Evolutionary conservation across 768 basidiomycete genomes (phyloP), one percentile per base, ranked within the genome.

Genomic region (Lactarius sp.): DNA sequence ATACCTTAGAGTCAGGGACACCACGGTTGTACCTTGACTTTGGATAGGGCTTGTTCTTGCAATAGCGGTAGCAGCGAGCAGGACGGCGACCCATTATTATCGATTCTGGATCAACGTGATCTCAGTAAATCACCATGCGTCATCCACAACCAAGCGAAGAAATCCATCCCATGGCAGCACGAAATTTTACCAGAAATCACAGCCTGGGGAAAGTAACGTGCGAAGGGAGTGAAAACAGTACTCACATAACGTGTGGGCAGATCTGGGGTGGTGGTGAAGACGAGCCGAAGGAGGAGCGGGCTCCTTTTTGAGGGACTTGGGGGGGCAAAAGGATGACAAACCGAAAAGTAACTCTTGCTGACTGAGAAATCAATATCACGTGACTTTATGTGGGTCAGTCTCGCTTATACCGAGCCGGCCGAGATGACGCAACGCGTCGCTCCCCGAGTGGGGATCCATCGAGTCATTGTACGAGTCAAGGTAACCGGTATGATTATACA

Each of bases 21-120:
- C 94, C 94, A 80, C 94, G 93, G 81, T 96, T 96, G 83, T 96
- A 96, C 73, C 93, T 79, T 59, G 88, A 91, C 79, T 94, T 95
- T 62, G 92, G 93, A 81, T 91, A 95, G 31, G 96, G 94, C 86
- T 98, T 98, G 85, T 95, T 96, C 81, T 98, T 98, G 85, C 94
- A 98, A 82, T 98, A 98, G 70, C 94, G 89, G 82, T 96, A 96
- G 86, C 94, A 97, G 72, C 92, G 89, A 79, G 94, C 93, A 68
- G 94, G 94, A 82, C 94, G 92, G 76, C 94, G 92, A 84, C 94
- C 94, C 94, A 97, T 97, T 56, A 97, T 97, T 56, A 36, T 55
- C 31, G 31, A 55, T 60, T 65, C 60, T 61, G 44, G 4, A 52
- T 41, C 3, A 9, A 56, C 22, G 27, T 34, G 13, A 50, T 16